Conservation (phyloP, 2,329 filamentous ascomycete genomes). For the Aspergillus fructus region DNA sequence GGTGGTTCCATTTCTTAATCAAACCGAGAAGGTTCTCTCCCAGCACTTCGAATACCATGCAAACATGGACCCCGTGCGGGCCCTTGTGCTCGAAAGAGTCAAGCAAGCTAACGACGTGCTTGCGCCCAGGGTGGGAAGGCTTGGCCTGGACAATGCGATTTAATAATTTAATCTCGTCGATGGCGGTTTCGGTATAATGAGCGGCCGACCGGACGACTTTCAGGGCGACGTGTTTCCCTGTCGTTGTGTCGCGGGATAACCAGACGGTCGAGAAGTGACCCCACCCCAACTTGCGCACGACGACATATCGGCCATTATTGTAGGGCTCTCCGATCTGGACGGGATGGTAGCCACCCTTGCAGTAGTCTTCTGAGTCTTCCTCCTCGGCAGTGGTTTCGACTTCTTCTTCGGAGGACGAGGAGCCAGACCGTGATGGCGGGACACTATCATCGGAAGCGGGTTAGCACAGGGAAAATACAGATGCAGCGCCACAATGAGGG, state of each 20-base stretch:
- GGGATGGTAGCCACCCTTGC: constrained; percentile 97
- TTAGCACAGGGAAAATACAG: neutral
- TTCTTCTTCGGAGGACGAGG: constrained; percentile 77
- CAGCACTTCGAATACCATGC: constrained; percentile 98
- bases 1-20: constrained; percentile 98
- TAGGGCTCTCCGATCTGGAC: constrained; percentile 93
- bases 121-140: constrained; percentile 87
- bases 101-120: constrained; percentile 91
- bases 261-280: constrained; percentile 99
- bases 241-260: constrained; percentile 78
- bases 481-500: too few relatives aligned
- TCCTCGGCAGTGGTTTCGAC: constrained; percentile 93
- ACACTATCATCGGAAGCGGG: constrained; percentile 43
- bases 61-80: constrained; percentile 92
- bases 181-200: constrained; percentile 97
- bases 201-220: constrained; percentile 97
- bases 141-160: constrained; percentile 97
- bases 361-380: constrained; percentile 98
- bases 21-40: constrained; percentile 92
- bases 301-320: constrained; percentile 95
- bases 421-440: constrained; percentile 70
- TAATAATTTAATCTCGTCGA: constrained; percentile 98
- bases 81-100: constrained; percentile 98
- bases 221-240: constrained; percentile 90
- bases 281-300: constrained; percentile 96